phyloP scores from a whole-genome alignment of 495 filamentous ascomycete species.

The Chaetomium tenue region DNA sequence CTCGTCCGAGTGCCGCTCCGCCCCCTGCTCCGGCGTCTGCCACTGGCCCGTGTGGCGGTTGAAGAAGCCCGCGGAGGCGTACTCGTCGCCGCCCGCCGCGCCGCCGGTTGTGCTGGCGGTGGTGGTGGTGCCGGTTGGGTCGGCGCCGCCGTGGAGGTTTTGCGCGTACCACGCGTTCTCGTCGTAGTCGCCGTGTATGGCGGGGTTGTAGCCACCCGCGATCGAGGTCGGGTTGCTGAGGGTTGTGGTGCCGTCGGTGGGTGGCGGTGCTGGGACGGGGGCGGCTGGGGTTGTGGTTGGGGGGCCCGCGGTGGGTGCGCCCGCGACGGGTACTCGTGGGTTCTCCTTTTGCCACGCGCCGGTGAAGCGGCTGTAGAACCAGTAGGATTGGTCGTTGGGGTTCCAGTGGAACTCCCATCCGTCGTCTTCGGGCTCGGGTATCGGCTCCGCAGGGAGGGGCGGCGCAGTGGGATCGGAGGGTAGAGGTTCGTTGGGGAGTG shows the following conservation, averaged over 20 bases:
- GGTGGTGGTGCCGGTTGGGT: conserved; percentile 40
- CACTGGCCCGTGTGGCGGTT: conserved; percentile 91
- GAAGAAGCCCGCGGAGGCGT: conserved; percentile 71
- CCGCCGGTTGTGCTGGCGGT: conserved; percentile 55
- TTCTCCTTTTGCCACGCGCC: conserved; percentile 82
- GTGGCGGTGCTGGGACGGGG: conserved; percentile 26
- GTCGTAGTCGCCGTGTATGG: conserved; percentile 94
- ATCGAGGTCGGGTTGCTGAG: conserved; percentile 34
- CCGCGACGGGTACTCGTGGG: conserved; percentile 64
- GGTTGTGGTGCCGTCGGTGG: conserved; percentile 26
- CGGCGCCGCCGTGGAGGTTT: conserved; percentile 28
- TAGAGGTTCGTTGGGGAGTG: conserved; percentile 35
- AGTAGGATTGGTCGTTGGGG: conserved; percentile 64
- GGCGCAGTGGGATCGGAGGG: conserved; percentile 30
- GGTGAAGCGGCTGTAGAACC: conserved; percentile 88
- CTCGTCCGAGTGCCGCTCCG: conserved; percentile 73
- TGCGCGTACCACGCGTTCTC: conserved; percentile 89
- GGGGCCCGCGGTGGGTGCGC: conserved; percentile 27
- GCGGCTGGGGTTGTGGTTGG: conserved; percentile 28
- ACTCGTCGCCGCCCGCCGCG: conserved; percentile 45
- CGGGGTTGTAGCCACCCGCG: conserved; percentile 84
- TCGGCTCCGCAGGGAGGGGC: conserved; percentile 43
- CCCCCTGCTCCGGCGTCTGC: conserved; percentile 64
- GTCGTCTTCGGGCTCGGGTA: conserved; percentile 59
- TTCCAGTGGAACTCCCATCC: conserved; percentile 92